phyloP scores from a whole-genome alignment of 768 basidiomycete species.

The Kwoniella bestiolae region DNA sequence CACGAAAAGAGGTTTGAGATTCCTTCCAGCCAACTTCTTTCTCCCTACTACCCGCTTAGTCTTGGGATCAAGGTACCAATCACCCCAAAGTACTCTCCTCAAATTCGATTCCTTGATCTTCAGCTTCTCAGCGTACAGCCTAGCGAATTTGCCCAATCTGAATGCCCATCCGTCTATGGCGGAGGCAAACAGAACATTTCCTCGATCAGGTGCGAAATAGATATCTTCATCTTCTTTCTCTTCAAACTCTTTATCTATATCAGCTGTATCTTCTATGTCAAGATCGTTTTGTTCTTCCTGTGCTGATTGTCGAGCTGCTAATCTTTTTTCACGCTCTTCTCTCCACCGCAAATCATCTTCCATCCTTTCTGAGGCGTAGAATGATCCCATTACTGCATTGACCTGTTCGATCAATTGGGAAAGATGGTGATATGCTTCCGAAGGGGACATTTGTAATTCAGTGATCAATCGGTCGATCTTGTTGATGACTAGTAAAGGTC shows the following conservation, averaged over 20 bases:
- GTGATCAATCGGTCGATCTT: slow-evolving; percentile 93
- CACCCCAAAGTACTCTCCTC: slow-evolving; percentile 89
- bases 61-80: slow-evolving; percentile 95
- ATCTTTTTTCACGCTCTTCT: slow-evolving; percentile 83
- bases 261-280: slow-evolving; percentile 30
- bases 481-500: slow-evolving; percentile 93
- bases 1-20: slow-evolving; percentile 91
- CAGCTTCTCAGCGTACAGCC: slow-evolving; percentile 85
- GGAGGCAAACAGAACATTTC: slow-evolving; percentile 94
- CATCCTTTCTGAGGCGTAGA: slow-evolving; percentile 94
- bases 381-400: slow-evolving; percentile 96
- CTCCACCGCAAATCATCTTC: slow-evolving; percentile 93
- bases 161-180: slow-evolving; percentile 99
- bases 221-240: slow-evolving; percentile 98
- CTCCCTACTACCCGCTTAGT: slow-evolving; percentile 88
- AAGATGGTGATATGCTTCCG: slow-evolving; percentile 95
- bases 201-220: slow-evolving; percentile 92
- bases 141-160: slow-evolving; percentile 87
- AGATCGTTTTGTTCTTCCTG: slow-evolving; percentile 64
- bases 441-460: slow-evolving; percentile 85
- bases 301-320: slow-evolving; percentile 63
- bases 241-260: slow-evolving; percentile 68
- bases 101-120: slow-evolving; percentile 87
- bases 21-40: slow-evolving; percentile 80
- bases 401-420: slow-evolving; percentile 91